Evolutionary conservation across 768 basidiomycete genomes (phyloP), one percentile per base, ranked within the genome.

Genomic region (Grammothele lineata): DNA sequence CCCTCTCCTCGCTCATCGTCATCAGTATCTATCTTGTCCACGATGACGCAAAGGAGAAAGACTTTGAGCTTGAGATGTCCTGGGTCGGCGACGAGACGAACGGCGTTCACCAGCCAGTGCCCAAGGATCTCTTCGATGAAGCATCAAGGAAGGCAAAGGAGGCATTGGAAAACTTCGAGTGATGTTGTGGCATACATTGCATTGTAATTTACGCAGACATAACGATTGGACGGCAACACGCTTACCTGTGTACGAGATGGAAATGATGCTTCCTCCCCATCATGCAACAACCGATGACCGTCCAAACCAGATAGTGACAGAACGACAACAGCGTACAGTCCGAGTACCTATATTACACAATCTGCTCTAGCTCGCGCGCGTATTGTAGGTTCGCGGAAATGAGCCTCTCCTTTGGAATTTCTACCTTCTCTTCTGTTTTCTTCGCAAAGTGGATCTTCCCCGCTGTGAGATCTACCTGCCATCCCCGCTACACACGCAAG

Each of bases 31-130:
- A 99, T 68, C 80, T 92, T 33, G 93, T 96, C 14, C 96, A 99
- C 62, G 95, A 98, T 53, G 96, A 98, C 63, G 84, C 89, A 51
- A 96, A 97, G 67, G 94, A 97, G 71, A 98, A 97, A 63, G 90
- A 94, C 40, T 98, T 99, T 54, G 96, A 98, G 63, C 79, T 99
- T 22, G 96, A 99, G 68, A 81, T 99, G 77, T 89, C 93, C 27
- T 99, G 96, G 96, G 83, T 97, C 48, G 82, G 92, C 32, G 76
- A 81, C 26, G 91, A 95, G 68, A 89, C 87, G 25, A 80, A 83
- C 24, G 81, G 82, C 43, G 64, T 83, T 39, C 93, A 97, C 66
- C 74, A 80, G 21, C 78, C 82, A 21, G 91, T 99, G 45, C 96
- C 96, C 38, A 77, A 77, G 50, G 93, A 93, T 25, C 71, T 97